These are phyloP conservation scores for Stemphylium lycopersici DNA, from an alignment of 2,329 filamentous ascomycete species.

Conservation along the genomic window DNA sequence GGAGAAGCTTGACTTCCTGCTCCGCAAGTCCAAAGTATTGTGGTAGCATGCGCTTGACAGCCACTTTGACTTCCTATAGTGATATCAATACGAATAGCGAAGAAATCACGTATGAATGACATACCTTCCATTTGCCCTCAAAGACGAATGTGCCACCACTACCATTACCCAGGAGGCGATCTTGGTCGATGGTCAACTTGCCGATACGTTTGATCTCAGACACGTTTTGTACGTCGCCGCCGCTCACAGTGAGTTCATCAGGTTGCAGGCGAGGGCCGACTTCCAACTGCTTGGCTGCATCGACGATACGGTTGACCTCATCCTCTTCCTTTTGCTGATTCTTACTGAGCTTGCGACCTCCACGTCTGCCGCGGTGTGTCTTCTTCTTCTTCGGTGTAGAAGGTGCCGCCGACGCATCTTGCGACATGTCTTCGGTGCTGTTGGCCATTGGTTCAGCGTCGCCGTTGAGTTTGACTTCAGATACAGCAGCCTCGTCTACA, in stretches of 20 bases:
- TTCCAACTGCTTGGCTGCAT: constrained; percentile 49
- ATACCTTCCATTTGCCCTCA: constrained; percentile 81
- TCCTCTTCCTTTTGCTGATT: constrained; percentile 47
- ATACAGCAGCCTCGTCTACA: constrained; percentile 19
- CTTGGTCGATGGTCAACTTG: constrained; percentile 65
- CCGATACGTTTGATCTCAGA: constrained; percentile 63
- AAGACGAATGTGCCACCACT: constrained; percentile 98
- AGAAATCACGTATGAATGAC: constrained; percentile 5
- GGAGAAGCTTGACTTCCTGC: constrained; percentile 86
- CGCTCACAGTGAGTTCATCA: constrained; percentile 49
- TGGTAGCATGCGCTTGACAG: constrained; percentile 94
- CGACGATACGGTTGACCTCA: constrained; percentile 47
- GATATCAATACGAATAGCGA: constrained; percentile 3
- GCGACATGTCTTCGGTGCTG: constrained; percentile 24
- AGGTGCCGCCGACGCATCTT: constrained; percentile 28
- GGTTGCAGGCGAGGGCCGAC: constrained; percentile 43
- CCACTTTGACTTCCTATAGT: constrained; percentile 75
- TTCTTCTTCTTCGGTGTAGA: constrained; percentile 56
- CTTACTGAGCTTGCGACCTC: constrained; percentile 54
- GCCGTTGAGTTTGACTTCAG: constrained; percentile 9
- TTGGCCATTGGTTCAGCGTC: constrained; percentile 14
- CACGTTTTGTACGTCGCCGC: constrained; percentile 55
- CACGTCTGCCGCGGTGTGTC: constrained; percentile 57
- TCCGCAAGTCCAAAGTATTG: constrained; percentile 96
- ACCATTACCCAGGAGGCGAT: constrained; percentile 71